These are phyloP conservation scores for Trichothecium sympodiale DNA, from an alignment of 2,329 filamentous ascomycete species.

Conservation along the genomic window DNA sequence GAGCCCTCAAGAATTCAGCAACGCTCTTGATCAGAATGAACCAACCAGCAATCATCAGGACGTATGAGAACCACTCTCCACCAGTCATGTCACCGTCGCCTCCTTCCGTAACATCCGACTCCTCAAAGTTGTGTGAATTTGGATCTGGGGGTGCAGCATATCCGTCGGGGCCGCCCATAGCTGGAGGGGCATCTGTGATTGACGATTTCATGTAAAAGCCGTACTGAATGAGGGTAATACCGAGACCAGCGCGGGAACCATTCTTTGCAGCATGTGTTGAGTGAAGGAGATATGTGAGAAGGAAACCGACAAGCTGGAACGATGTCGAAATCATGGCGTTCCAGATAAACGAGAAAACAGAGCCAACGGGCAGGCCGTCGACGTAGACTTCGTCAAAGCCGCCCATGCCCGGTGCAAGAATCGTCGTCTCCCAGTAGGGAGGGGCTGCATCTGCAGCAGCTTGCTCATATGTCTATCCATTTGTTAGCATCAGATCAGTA, in stretches of 20 bases:
- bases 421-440: constrained; percentile 98
- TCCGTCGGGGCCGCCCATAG: constrained; percentile 39
- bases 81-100: constrained; percentile 51
- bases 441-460: constrained; percentile 91
- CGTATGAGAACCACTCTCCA: constrained; percentile 82
- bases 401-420: constrained; percentile 81
- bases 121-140: constrained; percentile 82
- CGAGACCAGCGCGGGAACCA: constrained; percentile 85
- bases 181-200: constrained; percentile 26
- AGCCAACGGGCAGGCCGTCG: constrained; percentile 87
- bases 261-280: constrained; percentile 98
- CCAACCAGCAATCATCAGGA: constrained; percentile 95
- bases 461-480: constrained; percentile 81
- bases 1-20: constrained; percentile 77
- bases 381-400: constrained; percentile 94
- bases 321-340: constrained; percentile 96
- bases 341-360: constrained; percentile 79
- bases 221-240: constrained; percentile 91
- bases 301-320: constrained; percentile 92
- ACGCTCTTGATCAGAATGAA: constrained; percentile 93
- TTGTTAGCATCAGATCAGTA: constrained; percentile 20
- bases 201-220: constrained; percentile 86
- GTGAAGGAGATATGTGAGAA: constrained; percentile 94
- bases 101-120: constrained; percentile 48
- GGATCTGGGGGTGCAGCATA: constrained; percentile 71